Base-by-base conservation (phyloP, 805 yeast species). In the Myxozyma sirexii region DNA sequence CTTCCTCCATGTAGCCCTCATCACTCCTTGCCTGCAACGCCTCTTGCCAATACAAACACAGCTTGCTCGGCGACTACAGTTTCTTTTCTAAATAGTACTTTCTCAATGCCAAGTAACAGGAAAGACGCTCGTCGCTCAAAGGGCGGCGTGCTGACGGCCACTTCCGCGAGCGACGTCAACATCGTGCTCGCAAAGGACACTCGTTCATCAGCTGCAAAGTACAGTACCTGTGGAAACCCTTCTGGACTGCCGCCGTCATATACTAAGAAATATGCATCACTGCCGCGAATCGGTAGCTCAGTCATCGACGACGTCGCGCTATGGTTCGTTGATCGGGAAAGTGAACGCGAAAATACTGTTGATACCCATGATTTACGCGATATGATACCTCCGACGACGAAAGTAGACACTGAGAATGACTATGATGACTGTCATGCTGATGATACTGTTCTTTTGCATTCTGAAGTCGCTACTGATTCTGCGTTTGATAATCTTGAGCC, bases 381-480 rank as follows among this genome's bases (percentile, higher is more conserved):
- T n/a, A 38, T 15, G 42, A 38, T n/a, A n/a, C 21, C 5, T 3
- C 7, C 19, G 7, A 15, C 42, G 10, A n/a, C 42, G 12, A 19
- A n/a, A 3, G 3, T 13, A 13, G 42, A 17, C 12, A 10, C 42
- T 38, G 42, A 13, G 42, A 38, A 38, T 15, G 38, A 27, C 7
- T 45, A 10, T 33, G 44, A 24, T 15, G 43, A 48, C 12, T 17
- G 3, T 15, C 2, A 8, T 38, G 43, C 10, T 8, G 41, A 48
- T 37, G 43, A 35, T 24, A 48, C 53, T n/a, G 53, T 48, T 37
- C 43, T 48, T 6, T 15, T 33, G 24, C 53, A 48, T 48, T 23
- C 53, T 19, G 43, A 23, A 23, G 41, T n/a, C 3, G 24, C 4
- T n/a, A 23, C 19, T 17, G 47, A 39, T 27, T 1, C 43, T 26